These are phyloP conservation scores for Protea cynaroides DNA, from an alignment of 164 flowering plant genomes.

Conservation along the genomic window DNA sequence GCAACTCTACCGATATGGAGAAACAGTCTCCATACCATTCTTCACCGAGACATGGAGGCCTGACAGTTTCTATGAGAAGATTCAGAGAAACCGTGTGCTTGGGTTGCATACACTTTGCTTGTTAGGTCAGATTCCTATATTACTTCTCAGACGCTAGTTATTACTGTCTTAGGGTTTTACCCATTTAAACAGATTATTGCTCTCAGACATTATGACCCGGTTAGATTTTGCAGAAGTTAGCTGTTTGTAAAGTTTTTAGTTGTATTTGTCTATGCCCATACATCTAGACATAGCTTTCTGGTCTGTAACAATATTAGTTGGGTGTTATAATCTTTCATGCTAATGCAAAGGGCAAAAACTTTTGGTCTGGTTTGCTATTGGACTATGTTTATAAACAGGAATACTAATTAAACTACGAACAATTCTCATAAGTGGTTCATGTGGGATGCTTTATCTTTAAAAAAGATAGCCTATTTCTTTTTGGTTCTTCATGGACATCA, in stretches of 20 bases:
- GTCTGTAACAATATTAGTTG: too few relatives aligned
- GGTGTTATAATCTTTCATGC: too few relatives aligned
- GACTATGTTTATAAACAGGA: background rate
- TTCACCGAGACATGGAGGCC: constrained; percentile 95
- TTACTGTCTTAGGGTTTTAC: background rate
- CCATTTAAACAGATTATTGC: too few relatives aligned
- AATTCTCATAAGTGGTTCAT: background rate
- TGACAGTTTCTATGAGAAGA: constrained; percentile 88
- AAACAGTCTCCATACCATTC: constrained; percentile 87
- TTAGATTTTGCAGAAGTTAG: too few relatives aligned
- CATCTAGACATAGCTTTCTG: too few relatives aligned
- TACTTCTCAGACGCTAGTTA: background rate
- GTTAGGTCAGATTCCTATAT: constrained; percentile 49
- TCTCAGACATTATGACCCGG: too few relatives aligned
- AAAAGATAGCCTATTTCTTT: too few relatives aligned
- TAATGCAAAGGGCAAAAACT: too few relatives aligned
- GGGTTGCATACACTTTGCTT: constrained; percentile 92
- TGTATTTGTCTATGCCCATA: too few relatives aligned
- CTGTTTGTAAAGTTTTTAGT: too few relatives aligned
- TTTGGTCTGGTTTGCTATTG: too few relatives aligned
- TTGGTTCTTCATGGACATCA: background rate
- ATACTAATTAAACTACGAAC: background rate
- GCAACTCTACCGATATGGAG: constrained; percentile 94
- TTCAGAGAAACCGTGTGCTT: constrained; percentile 51
- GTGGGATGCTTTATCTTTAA: background rate